A percentile compares a stretch with the other conserved stretches of the same genome.
phyloP scores from a whole-genome alignment of 2,329 filamentous ascomycete genomes.

The Trichoderma semiorbis region DNA sequence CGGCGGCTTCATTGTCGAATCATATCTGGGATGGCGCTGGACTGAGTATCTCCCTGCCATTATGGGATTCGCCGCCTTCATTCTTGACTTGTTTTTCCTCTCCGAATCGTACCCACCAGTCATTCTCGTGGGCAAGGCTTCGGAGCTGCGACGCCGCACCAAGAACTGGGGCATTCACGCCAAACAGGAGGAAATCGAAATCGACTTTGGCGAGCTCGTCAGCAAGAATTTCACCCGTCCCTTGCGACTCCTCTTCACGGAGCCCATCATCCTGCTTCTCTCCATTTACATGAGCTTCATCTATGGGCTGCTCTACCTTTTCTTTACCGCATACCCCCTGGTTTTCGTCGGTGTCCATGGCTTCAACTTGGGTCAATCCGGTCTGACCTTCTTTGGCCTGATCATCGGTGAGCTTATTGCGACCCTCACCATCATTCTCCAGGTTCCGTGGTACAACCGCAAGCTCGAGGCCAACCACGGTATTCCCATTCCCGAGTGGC shows the following conservation, averaged over 20 bases:
- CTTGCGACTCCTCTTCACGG: conserved; percentile 61
- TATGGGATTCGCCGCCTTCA: conserved; percentile 60
- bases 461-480: conserved; percentile 67
- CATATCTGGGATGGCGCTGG: conserved; percentile 69
- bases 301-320: conserved; percentile 77
- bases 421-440: conserved; percentile 58
- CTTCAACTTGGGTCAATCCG: conserved; percentile 66
- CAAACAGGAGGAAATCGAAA: conserved; percentile 68
- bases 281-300: conserved; percentile 73
- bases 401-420: conserved; percentile 68
- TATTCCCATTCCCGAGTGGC: conserved; percentile 63
- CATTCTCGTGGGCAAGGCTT: conserved; percentile 59
- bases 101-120: conserved; percentile 68
- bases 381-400: conserved; percentile 84
- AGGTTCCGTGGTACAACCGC: conserved; percentile 64
- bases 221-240: conserved; percentile 66
- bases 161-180: conserved; percentile 69
- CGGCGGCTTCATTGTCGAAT: conserved; percentile 63
- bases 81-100: conserved; percentile 59
- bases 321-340: conserved; percentile 79
- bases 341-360: conserved; percentile 73
- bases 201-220: conserved; percentile 61
- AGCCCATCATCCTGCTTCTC: conserved; percentile 66
- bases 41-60: conserved; percentile 62
- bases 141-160: conserved; percentile 59